Evolutionary conservation across 2,329 filamentous ascomycete species (phyloP), one percentile per base, ranked within the genome.

Genomic region (Curvularia lunata): DNA sequence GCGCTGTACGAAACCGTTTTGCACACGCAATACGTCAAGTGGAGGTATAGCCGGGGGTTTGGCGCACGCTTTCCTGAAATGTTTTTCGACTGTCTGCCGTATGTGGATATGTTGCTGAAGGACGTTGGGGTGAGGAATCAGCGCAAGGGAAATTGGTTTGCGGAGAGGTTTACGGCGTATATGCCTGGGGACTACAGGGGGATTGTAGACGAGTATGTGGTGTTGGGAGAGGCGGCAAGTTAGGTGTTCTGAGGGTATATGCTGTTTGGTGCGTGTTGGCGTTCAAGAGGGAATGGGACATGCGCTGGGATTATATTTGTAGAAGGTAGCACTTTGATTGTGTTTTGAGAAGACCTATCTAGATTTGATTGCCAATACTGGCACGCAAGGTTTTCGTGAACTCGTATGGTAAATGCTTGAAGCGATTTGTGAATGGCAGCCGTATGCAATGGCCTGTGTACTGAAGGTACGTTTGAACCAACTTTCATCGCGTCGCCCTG

Each of bases 11-110:
- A 76, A 23, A 69, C 68, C 0, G 59, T 72, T 4, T 49, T 76
- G 12, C 69, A 74, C 43, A 67, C 71, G 6, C 72, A 71, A 27
- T 76, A 70, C 40, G 61, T 62, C 2, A 70, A 69, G 23, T 74
- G 68, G 70, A 61, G 74, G 2, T 69, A 74, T 34, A 70, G 68
- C 16, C 56, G 59, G 30, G 72, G 70, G 0, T 73, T 70, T 52
- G 72, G 71, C 9, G 66, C 66, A 6, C 54, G 64, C 0, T 66
- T 74, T 18, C 71, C 72, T 0, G 71, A 75, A 27, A 50, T 75
- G 5, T 63, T 62, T 37, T 73, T 72, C 43, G 71, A 74, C 40
- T 61, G 56, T 21, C 37, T 74, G 37, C 69, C 70, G 16, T 74
- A 73, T 54, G 58, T 72, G 1, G 70, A 73, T 55, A 23, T 67